phyloP scores from a whole-genome alignment of 805 yeast genomes.

The Dipodascus albidus region DNA sequence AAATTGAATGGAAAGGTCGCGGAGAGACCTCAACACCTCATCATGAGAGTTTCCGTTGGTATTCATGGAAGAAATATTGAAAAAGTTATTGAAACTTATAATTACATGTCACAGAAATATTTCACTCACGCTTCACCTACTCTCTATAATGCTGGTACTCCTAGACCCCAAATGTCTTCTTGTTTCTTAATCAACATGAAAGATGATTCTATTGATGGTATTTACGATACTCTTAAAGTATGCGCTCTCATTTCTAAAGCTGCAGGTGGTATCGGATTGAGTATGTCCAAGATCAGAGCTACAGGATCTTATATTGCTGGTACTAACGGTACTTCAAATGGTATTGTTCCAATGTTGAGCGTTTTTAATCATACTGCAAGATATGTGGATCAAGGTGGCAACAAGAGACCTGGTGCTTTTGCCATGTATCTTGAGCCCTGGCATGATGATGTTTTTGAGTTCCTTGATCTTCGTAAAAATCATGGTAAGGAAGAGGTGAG shows the following conservation, averaged over 20 bases:
- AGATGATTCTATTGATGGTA: slow-evolving; percentile 88
- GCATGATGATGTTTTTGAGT: slow-evolving; percentile 83
- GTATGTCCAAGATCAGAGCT: slow-evolving; percentile 73
- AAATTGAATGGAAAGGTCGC: slow-evolving; percentile 44
- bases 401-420: slow-evolving; percentile 92
- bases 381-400: slow-evolving; percentile 95
- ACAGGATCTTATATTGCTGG: slow-evolving; percentile 79
- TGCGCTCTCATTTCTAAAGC: slow-evolving; percentile 83
- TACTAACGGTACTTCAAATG: slow-evolving; percentile 77
- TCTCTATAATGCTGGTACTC: slow-evolving; percentile 80
- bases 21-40: slow-evolving; percentile 81
- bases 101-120: slow-evolving; percentile 68
- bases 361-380: slow-evolving; percentile 91
- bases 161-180: slow-evolving; percentile 69
- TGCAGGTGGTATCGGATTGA: slow-evolving; percentile 91
- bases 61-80: slow-evolving; percentile 60
- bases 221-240: slow-evolving; percentile 73
- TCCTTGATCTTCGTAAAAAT: slow-evolving; percentile 73
- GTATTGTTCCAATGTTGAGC: slow-evolving; percentile 85
- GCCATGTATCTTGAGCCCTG: slow-evolving; percentile 90
- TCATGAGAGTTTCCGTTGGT: slow-evolving; percentile 83
- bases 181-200: slow-evolving; percentile 84
- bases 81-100: slow-evolving; percentile 63
- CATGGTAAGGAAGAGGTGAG: slow-evolving; percentile 90
- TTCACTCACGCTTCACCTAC: slow-evolving; percentile 95